Base-by-base conservation (phyloP, 1,284 basidiomycete species). In the Afroboletus lepidellus region DNA sequence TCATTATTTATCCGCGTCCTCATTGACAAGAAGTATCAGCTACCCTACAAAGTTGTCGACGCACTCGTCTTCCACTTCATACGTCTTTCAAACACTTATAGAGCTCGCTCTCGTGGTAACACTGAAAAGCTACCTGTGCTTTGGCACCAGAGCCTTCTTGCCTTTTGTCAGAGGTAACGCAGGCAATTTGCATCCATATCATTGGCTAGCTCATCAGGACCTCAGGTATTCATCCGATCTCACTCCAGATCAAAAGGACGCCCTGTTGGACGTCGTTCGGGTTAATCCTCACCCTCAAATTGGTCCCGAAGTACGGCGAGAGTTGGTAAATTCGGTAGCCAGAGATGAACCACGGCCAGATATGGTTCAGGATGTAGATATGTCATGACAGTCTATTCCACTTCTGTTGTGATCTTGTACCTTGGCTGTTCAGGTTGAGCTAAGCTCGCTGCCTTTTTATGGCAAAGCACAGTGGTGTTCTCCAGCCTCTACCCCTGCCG, bases 41-140 rank as follows among this genome's bases (percentile, higher is more conserved):
- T 99, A 33, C 97, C 97, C 0, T 99, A 96, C 79, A 98, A 99
- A 75, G 96, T 98, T 23, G 86, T 99, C 52, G 97, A 99, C 66
- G 90, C 92, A 4, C 83, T 99, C 51, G 94, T 99, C 15, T 98
- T 97, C 78, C 97, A 99, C 75, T 99, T 95, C 69, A 91, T 99
- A 63, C 87, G 94, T 33, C 86, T 98, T 50, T 92, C 92, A 7
- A 94, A 94, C 69, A 87, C 87, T n/a, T 89, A 92, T 69, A 90
- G 89, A 69, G 83, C 84, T 29, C 78, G 77, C 55, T 75, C 73
- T 25, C 76, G 80, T 34, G 84, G 80, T 13, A 85, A 87, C 49
- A 74, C 81, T 2, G 85, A 87, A 53, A 86, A 87, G 69, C 78
- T 97, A 52, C 97, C 97, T 8, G 97, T 99, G 12, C 77, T 99